These are phyloP conservation scores for Fusarium sp. DNA, from an alignment of 2,329 filamentous ascomycete genomes.

Conservation along the genomic window DNA sequence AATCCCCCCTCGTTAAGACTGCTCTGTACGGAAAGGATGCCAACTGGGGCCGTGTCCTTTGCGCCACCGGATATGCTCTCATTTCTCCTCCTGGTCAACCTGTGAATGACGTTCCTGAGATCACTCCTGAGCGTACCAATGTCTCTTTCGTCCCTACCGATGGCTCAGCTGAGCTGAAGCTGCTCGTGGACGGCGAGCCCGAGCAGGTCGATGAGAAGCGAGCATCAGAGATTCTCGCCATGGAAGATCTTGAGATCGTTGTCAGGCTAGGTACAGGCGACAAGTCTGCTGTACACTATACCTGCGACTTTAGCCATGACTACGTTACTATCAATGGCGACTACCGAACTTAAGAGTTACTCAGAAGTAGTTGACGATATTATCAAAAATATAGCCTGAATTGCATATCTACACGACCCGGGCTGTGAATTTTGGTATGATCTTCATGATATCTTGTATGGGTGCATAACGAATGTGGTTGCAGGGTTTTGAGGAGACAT, in stretches of 20 bases:
- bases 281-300: conserved; percentile 80
- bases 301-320: conserved; percentile 87
- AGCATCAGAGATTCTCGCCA: conserved; percentile 79
- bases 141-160: conserved; percentile 83
- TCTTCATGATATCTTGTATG: not conserved
- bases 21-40: conserved; percentile 96
- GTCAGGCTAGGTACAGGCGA: conserved; percentile 76
- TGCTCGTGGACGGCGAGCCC: conserved; percentile 82
- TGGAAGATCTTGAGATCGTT: conserved; percentile 81
- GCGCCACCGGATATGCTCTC: conserved; percentile 85
- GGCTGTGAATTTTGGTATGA: not conserved
- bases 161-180: conserved; percentile 78
- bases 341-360: conserved; percentile 64
- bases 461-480: not conserved
- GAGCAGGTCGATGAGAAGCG: conserved; percentile 80
- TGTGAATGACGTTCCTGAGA: conserved; percentile 68
- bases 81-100: conserved; percentile 67
- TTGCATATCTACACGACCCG: not conserved
- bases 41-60: conserved; percentile 98
- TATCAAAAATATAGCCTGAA: not conserved
- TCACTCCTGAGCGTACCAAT: conserved; percentile 75
- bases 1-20: conserved; percentile 94
- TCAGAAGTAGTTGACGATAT: not conserved
- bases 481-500: too few species aligned
- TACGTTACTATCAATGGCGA: conserved; percentile 77